phyloP scores from a whole-genome alignment of 139 green algal species.

The Gonium pectorale region DNA sequence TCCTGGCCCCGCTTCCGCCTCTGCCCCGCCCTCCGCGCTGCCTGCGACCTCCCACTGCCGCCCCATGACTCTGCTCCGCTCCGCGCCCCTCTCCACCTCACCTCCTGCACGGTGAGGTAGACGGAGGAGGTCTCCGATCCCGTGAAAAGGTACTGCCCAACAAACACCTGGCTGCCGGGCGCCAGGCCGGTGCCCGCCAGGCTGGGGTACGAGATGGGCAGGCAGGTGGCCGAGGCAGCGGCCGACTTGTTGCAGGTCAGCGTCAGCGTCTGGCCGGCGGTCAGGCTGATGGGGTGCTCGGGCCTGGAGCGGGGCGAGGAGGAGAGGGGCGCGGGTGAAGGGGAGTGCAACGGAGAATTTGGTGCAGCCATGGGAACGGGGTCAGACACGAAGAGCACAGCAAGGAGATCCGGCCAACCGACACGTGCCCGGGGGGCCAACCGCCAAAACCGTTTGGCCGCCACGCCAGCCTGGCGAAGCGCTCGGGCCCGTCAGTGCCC shows the following conservation, averaged over 20 bases:
- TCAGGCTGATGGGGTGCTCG: slow-evolving; percentile 66
- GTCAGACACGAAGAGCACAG: too few relatives aligned
- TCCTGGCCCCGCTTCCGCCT: too few relatives aligned
- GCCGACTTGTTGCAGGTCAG: slow-evolving; percentile 70
- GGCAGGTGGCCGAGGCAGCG: slow-evolving; percentile 47
- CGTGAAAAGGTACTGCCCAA: slow-evolving; percentile 76
- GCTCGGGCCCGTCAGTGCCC: too few relatives aligned
- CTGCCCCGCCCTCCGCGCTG: too few relatives aligned
- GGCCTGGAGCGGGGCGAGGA: slow-evolving; percentile 41
- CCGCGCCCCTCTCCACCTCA: too few relatives aligned
- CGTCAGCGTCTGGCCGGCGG: slow-evolving; percentile 64
- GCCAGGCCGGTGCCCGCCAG: slow-evolving; percentile 63
- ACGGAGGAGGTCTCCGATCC: slow-evolving; percentile 70
- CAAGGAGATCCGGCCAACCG: too few relatives aligned
- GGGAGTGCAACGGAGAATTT: not conserved
- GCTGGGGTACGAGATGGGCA: slow-evolving; percentile 73
- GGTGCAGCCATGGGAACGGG: not conserved
- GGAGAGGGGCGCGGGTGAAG: not conserved
- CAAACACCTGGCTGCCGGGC: slow-evolving; percentile 76
- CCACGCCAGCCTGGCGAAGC: too few relatives aligned
- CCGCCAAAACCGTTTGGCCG: too few relatives aligned
- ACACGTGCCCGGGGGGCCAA: too few relatives aligned
- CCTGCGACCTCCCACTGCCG: too few relatives aligned
- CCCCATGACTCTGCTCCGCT: too few relatives aligned
- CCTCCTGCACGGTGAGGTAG: slow-evolving; percentile 75